Evolutionary conservation across 495 filamentous ascomycete genomes (phyloP), one percentile per base, ranked within the genome.

Genomic region (Talaromyces ruber): DNA sequence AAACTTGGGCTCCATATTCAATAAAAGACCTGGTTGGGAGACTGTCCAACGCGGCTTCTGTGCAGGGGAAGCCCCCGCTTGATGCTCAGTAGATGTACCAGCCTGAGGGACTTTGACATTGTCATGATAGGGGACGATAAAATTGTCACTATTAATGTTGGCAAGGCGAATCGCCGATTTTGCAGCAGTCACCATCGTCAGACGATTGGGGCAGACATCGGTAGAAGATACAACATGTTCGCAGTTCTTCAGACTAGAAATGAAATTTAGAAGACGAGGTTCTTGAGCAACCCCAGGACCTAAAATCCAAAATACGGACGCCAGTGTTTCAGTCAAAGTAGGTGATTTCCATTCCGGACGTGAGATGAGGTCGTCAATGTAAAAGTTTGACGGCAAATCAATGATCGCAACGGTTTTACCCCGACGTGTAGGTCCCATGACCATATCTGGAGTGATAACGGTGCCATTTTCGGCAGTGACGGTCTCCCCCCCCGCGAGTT

Each of bases 241-340:
- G 43, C 88, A 70, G 22, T 82, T 68, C 1, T 77, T 68, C 68
- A 82, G 82, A 16, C 78, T 73, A 39, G 80, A 66, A 70, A 96
- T 89, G 67, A 97, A 97, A 16, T 82, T 68, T 28, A 74, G 77
- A 14, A 98, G 66, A 50, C 76, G 77, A 7, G 79, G 69, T 66
- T 94, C 80, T 2, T 81, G 71, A 11, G 76, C 74, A n/a, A 97
- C 80, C 0, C 83, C 85, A 14, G 78, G 76, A 3, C 89, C 88
- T 6, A 96, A 78, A 58, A 90, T 88, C 93, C 93, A 98, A 60
- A 92, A 79, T 28, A 95, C 84, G 28, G 79, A 84, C 26, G 80
- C 74, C 51, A 98, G 67, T 53, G 85, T 85, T 16, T 74, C 70
- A 72, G 89, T 90, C 16, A 96, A 77, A 14, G 81, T 72, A 26